Conservation (phyloP, 1,284 basidiomycete species). For the Chalciporus piperatoides region DNA sequence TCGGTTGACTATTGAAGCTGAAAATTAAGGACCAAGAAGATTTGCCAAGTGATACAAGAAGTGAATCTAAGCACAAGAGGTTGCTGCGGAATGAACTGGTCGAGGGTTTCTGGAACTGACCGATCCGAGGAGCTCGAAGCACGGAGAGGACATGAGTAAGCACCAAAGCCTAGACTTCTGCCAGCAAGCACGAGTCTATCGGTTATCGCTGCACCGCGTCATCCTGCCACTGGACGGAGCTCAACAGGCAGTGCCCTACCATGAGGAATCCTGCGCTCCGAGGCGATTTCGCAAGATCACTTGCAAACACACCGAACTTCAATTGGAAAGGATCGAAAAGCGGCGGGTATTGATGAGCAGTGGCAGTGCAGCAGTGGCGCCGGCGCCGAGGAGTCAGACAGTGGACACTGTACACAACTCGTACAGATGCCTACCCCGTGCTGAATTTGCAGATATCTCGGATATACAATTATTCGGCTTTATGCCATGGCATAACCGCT, state of each 20-base stretch:
- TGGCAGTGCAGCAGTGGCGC: too few species aligned
- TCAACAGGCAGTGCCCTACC: neutral
- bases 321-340: too few species aligned
- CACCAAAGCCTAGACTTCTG: neutral
- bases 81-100: neutral
- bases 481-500: neutral
- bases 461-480: neutral
- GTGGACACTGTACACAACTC: too few species aligned
- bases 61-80: neutral
- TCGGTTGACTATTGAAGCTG: neutral
- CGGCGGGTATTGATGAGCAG: too few species aligned
- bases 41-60: constrained; percentile 1
- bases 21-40: neutral
- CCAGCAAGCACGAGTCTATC: neutral
- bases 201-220: neutral
- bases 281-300: neutral
- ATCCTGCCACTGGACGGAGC: neutral
- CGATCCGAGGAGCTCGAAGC: constrained; percentile 6
- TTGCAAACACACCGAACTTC: too few species aligned
- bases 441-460: neutral
- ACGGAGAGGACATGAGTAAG: neutral
- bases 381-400: too few species aligned
- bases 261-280: neutral
- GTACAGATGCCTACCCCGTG: too few species aligned
- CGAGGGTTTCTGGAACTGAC: neutral